Evolutionary conservation across 2,329 filamentous ascomycete genomes (phyloP).

Genomic region (Monosporascus sp.): DNA sequence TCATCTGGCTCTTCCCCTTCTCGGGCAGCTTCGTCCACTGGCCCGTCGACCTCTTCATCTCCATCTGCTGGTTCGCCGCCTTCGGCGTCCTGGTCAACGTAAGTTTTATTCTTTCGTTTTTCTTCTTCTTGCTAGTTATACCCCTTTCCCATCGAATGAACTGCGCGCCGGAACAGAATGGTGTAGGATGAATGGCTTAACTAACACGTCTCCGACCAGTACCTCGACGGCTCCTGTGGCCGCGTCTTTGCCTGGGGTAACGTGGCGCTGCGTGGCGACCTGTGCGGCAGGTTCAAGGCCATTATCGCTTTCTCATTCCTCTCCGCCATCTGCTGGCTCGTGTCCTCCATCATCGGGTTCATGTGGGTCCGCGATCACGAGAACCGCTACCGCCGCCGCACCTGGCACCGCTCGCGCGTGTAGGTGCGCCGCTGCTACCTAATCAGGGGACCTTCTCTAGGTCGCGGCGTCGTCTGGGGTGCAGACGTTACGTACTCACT

Average conservation of each 20-base stretch:
- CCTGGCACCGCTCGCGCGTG: constrained; percentile 22
- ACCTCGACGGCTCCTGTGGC: constrained; percentile 46
- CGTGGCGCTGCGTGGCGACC: constrained; percentile 40
- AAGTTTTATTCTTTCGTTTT: constrained; percentile 24
- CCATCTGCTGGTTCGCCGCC: constrained; percentile 63
- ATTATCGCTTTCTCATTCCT: constrained; percentile 68
- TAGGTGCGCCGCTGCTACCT: constrained; percentile 5
- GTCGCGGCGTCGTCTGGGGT: too few species aligned
- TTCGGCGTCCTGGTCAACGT: constrained; percentile 63
- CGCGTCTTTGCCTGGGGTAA: constrained; percentile 55
- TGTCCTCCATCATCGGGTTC: constrained; percentile 53
- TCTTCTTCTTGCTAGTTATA: neutral
- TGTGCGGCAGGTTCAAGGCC: constrained; percentile 67
- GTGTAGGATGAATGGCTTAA: neutral
- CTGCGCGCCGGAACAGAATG: neutral
- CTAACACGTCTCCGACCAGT: constrained; percentile 19
- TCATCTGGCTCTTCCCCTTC: constrained; percentile 71
- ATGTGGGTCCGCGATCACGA: constrained; percentile 46
- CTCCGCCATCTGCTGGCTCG: constrained; percentile 66
- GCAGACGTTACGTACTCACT: too few species aligned
- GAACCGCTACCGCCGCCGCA: constrained; percentile 26
- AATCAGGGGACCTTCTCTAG: too few species aligned
- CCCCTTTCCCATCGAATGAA: too few species aligned
- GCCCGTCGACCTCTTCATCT: constrained; percentile 65
- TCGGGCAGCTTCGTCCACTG: constrained; percentile 62